Evolutionary conservation across 2,329 filamentous ascomycete species (phyloP), one percentile per base, ranked within the genome.

Genomic region (Diaporthe sp.): DNA sequence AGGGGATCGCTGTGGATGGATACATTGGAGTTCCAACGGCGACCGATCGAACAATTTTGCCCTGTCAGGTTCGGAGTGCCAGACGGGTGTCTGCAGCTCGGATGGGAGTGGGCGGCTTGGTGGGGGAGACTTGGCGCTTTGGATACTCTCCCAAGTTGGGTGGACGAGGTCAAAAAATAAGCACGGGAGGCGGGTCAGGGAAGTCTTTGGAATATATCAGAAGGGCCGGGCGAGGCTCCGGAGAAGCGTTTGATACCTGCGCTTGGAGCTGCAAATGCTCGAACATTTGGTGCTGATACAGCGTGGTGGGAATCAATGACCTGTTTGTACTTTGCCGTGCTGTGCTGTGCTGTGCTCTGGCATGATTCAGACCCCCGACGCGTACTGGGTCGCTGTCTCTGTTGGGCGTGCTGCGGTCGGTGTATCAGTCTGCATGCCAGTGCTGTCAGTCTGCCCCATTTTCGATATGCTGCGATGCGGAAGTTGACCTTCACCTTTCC

Each of bases 271-370:
- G 61, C 42, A 65, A 42, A 49, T 65, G 42, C 61, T 49, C 9
- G 42, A 65, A 65, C 42, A 49, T 49, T 49, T 49, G 42, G 49
- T 55, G 49, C n/a, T 53, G 34, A 28, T 55, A 55, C 47, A 70
- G 65, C 65, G 65, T 55, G 65, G 20, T 70, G 65, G 47, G 49
- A 55, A 70, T 70, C 65, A 70, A 70, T 42, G 49, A 53, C 47
- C 65, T 70, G 7, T 70, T 53, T 70, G n/a, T 28, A 37, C 49
- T 15, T 12, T 42, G 49, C 49, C 5, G 37, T 55, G 8, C 31
- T 39, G 22, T 39, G 65, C 34, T 28, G 31, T 51, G 63, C 2
- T 13, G 42, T 44, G 17, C 20, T 49, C 15, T 10, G n/a, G 10
- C 17, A 28, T 65, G 42, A 65, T 15, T n/a, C 22, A 12, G 8